Percentiles rank a stretch among this genome's conserved stretches.
These are phyloP conservation scores for Aechmea fasciata DNA, from an alignment of 176 grass and related monocot species.

Conservation along the genomic window DNA sequence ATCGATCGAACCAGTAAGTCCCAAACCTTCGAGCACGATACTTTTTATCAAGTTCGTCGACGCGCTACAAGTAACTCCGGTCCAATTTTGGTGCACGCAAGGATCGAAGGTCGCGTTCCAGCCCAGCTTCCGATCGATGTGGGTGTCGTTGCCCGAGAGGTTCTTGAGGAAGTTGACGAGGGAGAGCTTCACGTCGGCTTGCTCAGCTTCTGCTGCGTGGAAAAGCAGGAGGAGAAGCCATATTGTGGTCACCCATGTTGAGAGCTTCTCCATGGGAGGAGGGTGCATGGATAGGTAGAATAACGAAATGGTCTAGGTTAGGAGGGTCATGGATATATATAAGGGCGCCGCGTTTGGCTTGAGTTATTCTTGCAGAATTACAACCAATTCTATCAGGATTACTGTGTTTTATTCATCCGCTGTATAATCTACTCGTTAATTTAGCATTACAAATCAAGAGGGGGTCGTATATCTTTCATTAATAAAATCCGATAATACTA, in stretches of 20 bases:
- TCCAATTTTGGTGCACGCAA: constrained; percentile 1
- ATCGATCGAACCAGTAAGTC: constrained; percentile 31
- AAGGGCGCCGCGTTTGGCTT: no score
- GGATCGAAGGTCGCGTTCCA: constrained; percentile 25
- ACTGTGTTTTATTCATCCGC: no score
- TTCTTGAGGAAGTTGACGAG: constrained; percentile 22
- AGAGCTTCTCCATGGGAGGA: background rate
- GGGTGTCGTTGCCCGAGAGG: constrained; percentile 16
- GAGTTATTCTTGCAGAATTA: no score
- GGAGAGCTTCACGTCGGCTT: constrained; percentile 5
- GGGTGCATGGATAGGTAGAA: background rate
- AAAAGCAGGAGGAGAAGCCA: constrained; percentile 3
- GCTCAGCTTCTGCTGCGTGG: background rate
- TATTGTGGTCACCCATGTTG: background rate
- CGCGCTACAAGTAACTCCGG: background rate
- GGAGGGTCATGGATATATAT: background rate
- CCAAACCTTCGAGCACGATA: constrained; percentile 14
- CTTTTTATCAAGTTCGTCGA: background rate
- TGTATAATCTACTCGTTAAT: no score
- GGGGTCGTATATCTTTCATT: no score
- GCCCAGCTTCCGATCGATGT: background rate
- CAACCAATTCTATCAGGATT: no score
- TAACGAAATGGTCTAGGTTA: background rate
- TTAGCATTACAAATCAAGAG: no score
- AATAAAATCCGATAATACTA: no score